Conservation (phyloP, 1,284 basidiomycete genomes). For the Lentinula novae-zelandiae region DNA sequence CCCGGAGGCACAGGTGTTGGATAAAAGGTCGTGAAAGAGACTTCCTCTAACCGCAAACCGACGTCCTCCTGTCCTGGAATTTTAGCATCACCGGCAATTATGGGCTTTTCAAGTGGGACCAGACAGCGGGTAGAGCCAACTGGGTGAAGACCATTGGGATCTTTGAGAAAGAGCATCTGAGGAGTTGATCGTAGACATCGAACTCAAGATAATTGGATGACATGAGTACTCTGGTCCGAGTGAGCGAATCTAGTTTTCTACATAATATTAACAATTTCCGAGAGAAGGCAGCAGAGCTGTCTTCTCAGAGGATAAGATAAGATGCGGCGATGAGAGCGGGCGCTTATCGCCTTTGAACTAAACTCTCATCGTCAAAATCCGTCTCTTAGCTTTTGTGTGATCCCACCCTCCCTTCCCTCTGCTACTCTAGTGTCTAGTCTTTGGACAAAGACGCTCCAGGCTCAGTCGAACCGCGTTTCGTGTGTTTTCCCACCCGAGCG, state of each 20-base stretch:
- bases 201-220: neutral
- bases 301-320: too few relatives aligned
- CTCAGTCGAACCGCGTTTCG: too few relatives aligned
- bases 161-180: slow-evolving; percentile 39
- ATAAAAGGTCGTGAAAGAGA: slow-evolving; percentile 59
- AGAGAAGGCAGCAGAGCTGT: too few relatives aligned
- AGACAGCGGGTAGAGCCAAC: slow-evolving; percentile 56
- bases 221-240: slow-evolving; percentile 39
- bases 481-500: too few relatives aligned
- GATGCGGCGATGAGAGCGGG: too few relatives aligned
- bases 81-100: slow-evolving; percentile 37
- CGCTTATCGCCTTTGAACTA: too few relatives aligned
- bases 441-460: too few relatives aligned
- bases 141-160: slow-evolving; percentile 39
- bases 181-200: neutral
- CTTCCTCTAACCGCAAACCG: slow-evolving; percentile 49
- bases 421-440: too few relatives aligned
- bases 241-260: slow-evolving; percentile 21
- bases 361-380: too few relatives aligned
- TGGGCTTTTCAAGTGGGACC: slow-evolving; percentile 34
- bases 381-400: too few relatives aligned
- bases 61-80: slow-evolving; percentile 29
- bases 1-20: slow-evolving; percentile 38
- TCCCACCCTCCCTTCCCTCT: too few relatives aligned
- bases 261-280: too few relatives aligned